Conservation (phyloP, 768 basidiomycete species). For the Lanmaoa pseudosensibilis region DNA sequence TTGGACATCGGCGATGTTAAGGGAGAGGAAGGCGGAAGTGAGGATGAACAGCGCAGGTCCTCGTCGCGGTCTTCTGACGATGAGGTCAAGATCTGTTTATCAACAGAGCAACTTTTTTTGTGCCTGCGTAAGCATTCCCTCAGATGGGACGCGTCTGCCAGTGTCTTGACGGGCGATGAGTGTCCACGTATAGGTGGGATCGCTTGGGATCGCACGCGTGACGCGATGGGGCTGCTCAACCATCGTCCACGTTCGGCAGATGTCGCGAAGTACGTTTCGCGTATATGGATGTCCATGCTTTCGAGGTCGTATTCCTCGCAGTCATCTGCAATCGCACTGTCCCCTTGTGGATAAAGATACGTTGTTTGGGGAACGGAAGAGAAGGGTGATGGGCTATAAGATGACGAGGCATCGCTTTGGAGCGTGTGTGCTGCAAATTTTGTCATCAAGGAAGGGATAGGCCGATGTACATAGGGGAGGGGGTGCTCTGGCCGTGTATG, state of each 20-base stretch:
- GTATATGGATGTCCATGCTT: slow-evolving; percentile 36
- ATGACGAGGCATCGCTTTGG: background rate
- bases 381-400: slow-evolving; percentile 3
- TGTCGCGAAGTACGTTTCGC: slow-evolving; percentile 52
- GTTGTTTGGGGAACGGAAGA: background rate
- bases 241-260: slow-evolving; percentile 62
- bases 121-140: slow-evolving; percentile 2
- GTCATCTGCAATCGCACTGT: slow-evolving; percentile 21
- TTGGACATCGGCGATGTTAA: slow-evolving; percentile 43
- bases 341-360: slow-evolving; percentile 8
- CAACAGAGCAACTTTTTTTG: background rate
- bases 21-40: slow-evolving; percentile 44
- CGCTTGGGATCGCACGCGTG: slow-evolving; percentile 16
- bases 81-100: background rate
- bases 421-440: slow-evolving; percentile 12
- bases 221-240: slow-evolving; percentile 49
- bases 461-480: background rate
- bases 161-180: slow-evolving; percentile 25
- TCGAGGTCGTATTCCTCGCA: slow-evolving; percentile 33
- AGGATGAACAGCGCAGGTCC: slow-evolving; percentile 21
- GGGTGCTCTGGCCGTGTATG: background rate
- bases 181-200: slow-evolving; percentile 18
- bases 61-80: slow-evolving; percentile 16
- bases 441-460: slow-evolving; percentile 22
- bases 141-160: slow-evolving; percentile 1